Evolutionary conservation across 768 basidiomycete species (phyloP), one percentile per base, ranked within the genome.

Genomic region (Tylopilus plumbeoviolaceoides): DNA sequence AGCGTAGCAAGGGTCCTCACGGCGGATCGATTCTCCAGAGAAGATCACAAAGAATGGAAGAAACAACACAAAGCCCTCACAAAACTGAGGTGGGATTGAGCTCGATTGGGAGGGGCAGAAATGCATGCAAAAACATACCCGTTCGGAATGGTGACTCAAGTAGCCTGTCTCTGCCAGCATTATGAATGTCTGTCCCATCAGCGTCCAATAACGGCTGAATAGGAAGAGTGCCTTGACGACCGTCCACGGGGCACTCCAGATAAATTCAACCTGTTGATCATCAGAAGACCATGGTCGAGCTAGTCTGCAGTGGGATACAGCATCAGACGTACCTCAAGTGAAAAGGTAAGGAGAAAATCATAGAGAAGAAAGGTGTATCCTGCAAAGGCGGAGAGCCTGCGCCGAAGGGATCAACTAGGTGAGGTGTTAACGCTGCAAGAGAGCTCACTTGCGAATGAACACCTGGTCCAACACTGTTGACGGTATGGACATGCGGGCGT

Each of bases 341-440:
- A 27, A 38, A 68, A 7, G 17, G 68, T 70, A 1, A 68, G 44
- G 43, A 68, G 12, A 48, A 66, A 60, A 33, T 68, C 66, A 18
- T 67, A 66, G 7, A 59, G 36, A 6, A 68, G 63, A 3, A 68
- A 35, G 17, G 63, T 44, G 21, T 44, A 39, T 20, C 66, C 68
- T 42, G 60, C 44, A 42, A 64, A 30, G 21, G 56, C 46, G 31
- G 38, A 41, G 2, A 28, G 1, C 42, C 64, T 66, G 27, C 4
- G 18, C 9, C 0, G 6, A 38, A 1, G 18, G 36, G 18, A 38
- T 62, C 18, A 42, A 20, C 18, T 1, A 10, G 9, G 21, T 7
- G 14, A 43, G 17, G 42, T 14, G 25, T 47, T 7, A 3, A 23
- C 25, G 17, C 5, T 28, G 12, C 2, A 43, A 7, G 8, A 31